These are phyloP conservation scores for Diophrys appendiculata DNA, from an alignment of 73 alveolate genomes.

Conservation along the genomic window DNA sequence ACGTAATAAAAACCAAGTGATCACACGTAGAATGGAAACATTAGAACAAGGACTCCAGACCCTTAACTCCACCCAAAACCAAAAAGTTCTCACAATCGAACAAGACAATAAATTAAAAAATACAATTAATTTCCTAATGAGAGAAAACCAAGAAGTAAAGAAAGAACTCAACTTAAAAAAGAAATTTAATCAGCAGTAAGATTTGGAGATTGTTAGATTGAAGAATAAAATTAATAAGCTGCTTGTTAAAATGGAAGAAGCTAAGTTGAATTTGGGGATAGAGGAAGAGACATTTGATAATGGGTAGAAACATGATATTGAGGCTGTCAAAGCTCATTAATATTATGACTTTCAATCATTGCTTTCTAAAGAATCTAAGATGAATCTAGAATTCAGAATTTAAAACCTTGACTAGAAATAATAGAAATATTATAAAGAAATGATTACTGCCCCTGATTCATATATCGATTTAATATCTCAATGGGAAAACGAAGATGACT, in stretches of 20 bases:
- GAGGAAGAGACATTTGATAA: conserved; percentile 17
- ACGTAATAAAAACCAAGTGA: conserved; percentile 4
- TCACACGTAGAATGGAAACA: conserved; percentile 33
- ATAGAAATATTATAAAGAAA: background rate
- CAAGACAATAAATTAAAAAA: conserved; percentile 45
- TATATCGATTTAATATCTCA: background rate
- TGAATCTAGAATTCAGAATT: background rate
- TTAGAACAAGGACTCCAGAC: conserved; percentile 43
- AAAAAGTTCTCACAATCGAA: conserved; percentile 8
- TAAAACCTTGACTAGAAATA: background rate
- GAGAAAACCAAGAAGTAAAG: conserved; percentile 49
- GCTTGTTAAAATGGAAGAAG: background rate
- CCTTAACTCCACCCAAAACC: conserved; percentile 11
- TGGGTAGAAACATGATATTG: conserved; percentile 31
- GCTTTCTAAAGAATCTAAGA: background rate
- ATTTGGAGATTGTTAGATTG: conserved; percentile 28
- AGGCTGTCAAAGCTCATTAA: conserved; percentile 8
- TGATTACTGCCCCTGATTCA: background rate
- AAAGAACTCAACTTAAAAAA: conserved; percentile 30
- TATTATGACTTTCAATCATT: background rate
- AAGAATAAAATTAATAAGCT: conserved; percentile 14
- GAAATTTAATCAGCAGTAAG: conserved; percentile 24
- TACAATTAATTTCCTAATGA: conserved; percentile 37
- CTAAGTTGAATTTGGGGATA: background rate
- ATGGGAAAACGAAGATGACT: background rate